Conservation (phyloP, 169 alveolate genomes). For the Cryptosporidium meleagridis region DNA sequence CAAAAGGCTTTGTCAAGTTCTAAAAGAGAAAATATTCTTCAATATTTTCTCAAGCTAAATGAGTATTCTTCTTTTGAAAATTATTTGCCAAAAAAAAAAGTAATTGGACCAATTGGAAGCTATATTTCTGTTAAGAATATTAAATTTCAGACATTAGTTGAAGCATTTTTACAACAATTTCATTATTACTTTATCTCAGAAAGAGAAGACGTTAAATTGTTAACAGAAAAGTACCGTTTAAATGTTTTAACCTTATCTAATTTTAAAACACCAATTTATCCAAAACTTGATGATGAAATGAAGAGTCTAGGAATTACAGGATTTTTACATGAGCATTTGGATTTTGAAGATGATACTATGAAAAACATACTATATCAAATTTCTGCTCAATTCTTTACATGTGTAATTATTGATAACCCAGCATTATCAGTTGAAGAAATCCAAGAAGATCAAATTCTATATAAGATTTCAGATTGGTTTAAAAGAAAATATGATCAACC, state of each 20-base stretch:
- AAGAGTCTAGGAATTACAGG: slow-evolving; percentile 34
- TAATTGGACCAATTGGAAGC: slow-evolving; percentile 64
- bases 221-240: slow-evolving; percentile 41
- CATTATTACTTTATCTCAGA: slow-evolving; percentile 66
- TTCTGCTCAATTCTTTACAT: slow-evolving; percentile 39
- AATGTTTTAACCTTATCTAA: slow-evolving; percentile 62
- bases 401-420: slow-evolving; percentile 54
- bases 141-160: slow-evolving; percentile 25
- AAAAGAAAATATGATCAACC: slow-evolving; percentile 32
- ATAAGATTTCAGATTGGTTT: slow-evolving; percentile 62
- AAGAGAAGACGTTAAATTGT: slow-evolving; percentile 51
- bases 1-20: background rate
- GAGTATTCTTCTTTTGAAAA: background rate
- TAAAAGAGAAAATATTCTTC: slow-evolving; percentile 24
- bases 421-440: background rate
- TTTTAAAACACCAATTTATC: slow-evolving; percentile 24
- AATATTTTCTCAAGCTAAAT: background rate
- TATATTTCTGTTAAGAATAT: slow-evolving; percentile 14
- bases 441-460: slow-evolving; percentile 47
- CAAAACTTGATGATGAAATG: slow-evolving; percentile 40
- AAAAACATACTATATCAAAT: slow-evolving; percentile 52
- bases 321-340: slow-evolving; percentile 48
- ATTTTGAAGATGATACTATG: slow-evolving; percentile 15
- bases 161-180: slow-evolving; percentile 46
- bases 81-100: slow-evolving; percentile 26